Base-by-base conservation (phyloP, 2,329 filamentous ascomycete genomes). In the Aspergillus niger region DNA sequence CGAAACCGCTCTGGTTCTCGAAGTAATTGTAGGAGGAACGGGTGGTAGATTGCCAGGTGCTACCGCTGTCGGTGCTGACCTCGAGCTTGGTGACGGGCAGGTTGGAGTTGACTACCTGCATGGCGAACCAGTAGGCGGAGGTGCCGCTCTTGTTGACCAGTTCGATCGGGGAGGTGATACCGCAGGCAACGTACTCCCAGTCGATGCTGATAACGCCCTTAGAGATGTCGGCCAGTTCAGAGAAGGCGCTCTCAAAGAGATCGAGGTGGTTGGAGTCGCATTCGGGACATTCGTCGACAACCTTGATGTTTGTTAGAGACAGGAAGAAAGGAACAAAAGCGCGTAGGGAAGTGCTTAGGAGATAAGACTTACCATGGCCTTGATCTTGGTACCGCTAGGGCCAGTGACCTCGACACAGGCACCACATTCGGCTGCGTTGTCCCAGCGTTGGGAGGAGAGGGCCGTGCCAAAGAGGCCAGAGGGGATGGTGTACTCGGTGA, bases 81-180 rank as follows among this genome's bases (percentile, higher is more conserved):
- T 89, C 86, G 24, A 89, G 78, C 63, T 76, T 80, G 56, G 77
- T 67, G 43, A 89, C 80, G 15, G 81, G 79, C 61, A 84, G 78
- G 70, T 87, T 87, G 67, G 83, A 76, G 74, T 89, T 89, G 67
- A 87, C 79, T 47, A 89, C 86, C 72, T 90, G 87, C 80, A 87
- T 86, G 51, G 79, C 80, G 76, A 86, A 86, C 83, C 83, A 85
- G 72, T 80, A 80, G 30, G 74, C 69, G 4, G 80, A 82, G 3
- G 78, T 70, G 5, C 72, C 73, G 15, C 70, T 76, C 70, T 86
- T 85, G 75, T 83, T 84, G 72, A 81, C 79, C 24, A 86, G 76
- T 49, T 77, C 66, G 8, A 86, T 72, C 1, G 82, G 80, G 0
- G 76, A 73, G 51, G 77, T 77, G 67, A 86, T 83, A 47, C 80